Percentiles rank a stretch among this genome's conserved stretches.
phyloP scores from a whole-genome alignment of 106 monocot species.

The Amphibolis antarctica region DNA sequence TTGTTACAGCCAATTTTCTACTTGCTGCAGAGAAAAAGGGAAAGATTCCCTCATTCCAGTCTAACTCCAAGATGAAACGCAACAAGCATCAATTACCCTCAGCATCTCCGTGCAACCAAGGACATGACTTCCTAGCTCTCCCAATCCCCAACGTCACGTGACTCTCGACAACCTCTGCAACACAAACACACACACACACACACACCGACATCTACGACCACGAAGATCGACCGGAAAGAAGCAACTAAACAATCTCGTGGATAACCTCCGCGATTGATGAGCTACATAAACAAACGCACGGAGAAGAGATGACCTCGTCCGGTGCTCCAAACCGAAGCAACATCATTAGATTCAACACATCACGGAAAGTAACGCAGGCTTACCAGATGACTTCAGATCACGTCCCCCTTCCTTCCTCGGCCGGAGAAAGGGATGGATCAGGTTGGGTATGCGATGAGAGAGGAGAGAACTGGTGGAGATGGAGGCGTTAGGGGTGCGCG shows the following conservation, averaged over 20 bases:
- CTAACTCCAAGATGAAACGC: too few relatives aligned
- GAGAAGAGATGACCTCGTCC: background rate
- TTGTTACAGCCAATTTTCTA: too few relatives aligned
- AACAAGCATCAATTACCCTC: too few relatives aligned
- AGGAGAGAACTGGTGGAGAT: background rate
- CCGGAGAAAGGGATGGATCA: background rate
- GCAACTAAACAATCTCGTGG: background rate
- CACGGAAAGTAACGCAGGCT: background rate
- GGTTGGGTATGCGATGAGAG: background rate
- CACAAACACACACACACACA: background rate
- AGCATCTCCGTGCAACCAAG: too few relatives aligned
- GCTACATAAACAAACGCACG: too few relatives aligned
- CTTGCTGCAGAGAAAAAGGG: too few relatives aligned
- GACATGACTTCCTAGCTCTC: too few relatives aligned
- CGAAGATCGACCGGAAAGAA: background rate
- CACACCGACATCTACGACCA: background rate
- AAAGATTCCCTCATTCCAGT: too few relatives aligned
- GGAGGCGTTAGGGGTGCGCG: too few relatives aligned
- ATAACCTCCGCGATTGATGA: background rate
- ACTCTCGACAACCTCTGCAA: background rate
- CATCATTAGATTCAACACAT: background rate
- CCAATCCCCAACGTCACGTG: background rate
- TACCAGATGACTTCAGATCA: background rate
- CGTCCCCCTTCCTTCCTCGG: background rate
- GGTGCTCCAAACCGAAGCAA: background rate